phyloP scores from a whole-genome alignment of 768 basidiomycete species.

The Russula compacta region DNA sequence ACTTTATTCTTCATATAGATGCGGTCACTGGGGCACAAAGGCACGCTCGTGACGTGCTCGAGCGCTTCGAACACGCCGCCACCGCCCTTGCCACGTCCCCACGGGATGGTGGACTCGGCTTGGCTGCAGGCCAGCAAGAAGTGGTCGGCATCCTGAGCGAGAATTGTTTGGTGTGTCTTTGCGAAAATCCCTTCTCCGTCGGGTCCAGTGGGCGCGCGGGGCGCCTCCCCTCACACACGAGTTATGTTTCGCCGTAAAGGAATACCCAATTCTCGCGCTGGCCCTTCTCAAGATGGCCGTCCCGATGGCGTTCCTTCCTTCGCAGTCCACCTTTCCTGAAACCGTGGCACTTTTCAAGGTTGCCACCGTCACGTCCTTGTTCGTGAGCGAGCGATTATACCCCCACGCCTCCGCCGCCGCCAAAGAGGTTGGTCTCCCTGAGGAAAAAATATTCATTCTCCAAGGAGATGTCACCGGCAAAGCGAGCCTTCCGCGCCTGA shows the following conservation, averaged over 20 bases:
- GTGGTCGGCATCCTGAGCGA: constrained; percentile 63
- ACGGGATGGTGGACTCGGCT: constrained; percentile 46
- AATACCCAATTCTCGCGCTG: constrained; percentile 44
- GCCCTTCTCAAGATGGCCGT: constrained; percentile 40
- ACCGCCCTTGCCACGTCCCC: constrained; percentile 39
- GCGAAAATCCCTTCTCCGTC: background rate
- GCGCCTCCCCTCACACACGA: background rate
- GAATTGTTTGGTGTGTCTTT: constrained; percentile 50
- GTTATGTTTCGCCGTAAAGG: constrained; percentile 29
- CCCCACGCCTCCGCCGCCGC: constrained; percentile 34
- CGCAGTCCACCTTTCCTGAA: constrained; percentile 49
- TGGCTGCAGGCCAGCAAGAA: constrained; percentile 34
- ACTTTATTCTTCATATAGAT: constrained; percentile 51
- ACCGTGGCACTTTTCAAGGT: constrained; percentile 41
- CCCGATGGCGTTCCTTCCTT: constrained; percentile 46
- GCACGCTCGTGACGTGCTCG: constrained; percentile 40
- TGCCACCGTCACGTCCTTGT: constrained; percentile 42
- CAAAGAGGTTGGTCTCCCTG: constrained; percentile 26
- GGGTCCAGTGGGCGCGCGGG: background rate
- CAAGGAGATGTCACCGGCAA: constrained; percentile 35
- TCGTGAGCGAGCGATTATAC: constrained; percentile 41
- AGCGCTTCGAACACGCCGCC: constrained; percentile 43
- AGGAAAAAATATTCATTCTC: constrained; percentile 41
- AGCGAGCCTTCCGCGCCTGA: constrained; percentile 37
- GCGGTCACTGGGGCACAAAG: constrained; percentile 39